phyloP scores from a whole-genome alignment of 345 rosid genomes.

The Reutealis trisperma region DNA sequence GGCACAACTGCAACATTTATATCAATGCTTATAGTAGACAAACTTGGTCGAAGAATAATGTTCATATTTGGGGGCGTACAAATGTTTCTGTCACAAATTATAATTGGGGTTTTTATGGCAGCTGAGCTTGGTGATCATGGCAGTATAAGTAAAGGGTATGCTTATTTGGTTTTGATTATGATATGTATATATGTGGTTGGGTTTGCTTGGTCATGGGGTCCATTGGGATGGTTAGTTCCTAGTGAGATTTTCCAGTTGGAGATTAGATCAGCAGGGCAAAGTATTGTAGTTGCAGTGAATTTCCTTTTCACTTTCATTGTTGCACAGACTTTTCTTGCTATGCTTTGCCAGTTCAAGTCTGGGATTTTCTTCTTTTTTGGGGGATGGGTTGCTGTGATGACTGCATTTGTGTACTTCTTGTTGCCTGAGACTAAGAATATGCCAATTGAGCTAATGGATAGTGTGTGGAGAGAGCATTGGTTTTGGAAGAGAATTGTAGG shows the following conservation, averaged over 20 bases:
- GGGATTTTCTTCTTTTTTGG: slow-evolving; percentile 58
- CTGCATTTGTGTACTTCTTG: slow-evolving; percentile 38
- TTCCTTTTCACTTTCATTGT: slow-evolving; percentile 43
- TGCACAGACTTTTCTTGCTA: slow-evolving; percentile 41
- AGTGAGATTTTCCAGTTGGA: slow-evolving; percentile 51
- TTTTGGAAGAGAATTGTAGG: slow-evolving; percentile 44
- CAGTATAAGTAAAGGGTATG: slow-evolving; percentile 35
- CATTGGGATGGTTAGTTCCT: slow-evolving; percentile 53
- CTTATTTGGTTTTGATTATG: slow-evolving; percentile 32
- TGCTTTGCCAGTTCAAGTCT: slow-evolving; percentile 48
- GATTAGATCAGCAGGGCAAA: slow-evolving; percentile 48
- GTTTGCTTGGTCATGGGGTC: slow-evolving; percentile 60
- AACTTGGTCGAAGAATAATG: slow-evolving; percentile 49
- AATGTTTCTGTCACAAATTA: slow-evolving; percentile 59
- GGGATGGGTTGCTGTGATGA: slow-evolving; percentile 49
- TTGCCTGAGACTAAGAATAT: slow-evolving; percentile 51
- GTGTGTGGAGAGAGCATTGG: slow-evolving; percentile 51
- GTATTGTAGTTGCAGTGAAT: slow-evolving; percentile 48
- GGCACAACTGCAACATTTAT: slow-evolving; percentile 41
- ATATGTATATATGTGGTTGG: slow-evolving; percentile 44
- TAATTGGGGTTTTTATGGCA: slow-evolving; percentile 47
- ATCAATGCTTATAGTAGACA: slow-evolving; percentile 66
- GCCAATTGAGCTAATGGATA: slow-evolving; percentile 52
- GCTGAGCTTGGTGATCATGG: slow-evolving; percentile 57
- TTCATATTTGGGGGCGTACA: slow-evolving; percentile 57